phyloP scores from a whole-genome alignment of 192 early-diverging fungal genomes.

The Coemansia sp. region DNA sequence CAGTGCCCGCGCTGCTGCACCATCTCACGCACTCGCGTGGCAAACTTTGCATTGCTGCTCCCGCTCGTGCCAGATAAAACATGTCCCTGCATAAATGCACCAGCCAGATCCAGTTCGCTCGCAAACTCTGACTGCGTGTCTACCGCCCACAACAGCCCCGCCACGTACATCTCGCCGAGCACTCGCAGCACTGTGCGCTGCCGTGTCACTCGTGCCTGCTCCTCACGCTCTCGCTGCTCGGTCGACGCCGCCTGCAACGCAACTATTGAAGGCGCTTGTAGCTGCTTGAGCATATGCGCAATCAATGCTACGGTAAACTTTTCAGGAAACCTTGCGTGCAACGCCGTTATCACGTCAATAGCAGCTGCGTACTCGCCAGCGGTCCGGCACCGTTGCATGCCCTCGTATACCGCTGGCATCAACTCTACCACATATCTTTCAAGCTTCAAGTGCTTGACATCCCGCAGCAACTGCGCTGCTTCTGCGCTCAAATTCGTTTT shows the following conservation, averaged over 20 bases:
- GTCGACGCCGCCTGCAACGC: constrained; percentile 60
- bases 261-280: constrained; percentile 63
- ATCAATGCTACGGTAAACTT: constrained; percentile 74
- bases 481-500: constrained; percentile 70
- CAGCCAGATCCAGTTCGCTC: constrained; percentile 31
- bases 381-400: constrained; percentile 64
- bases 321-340: constrained; percentile 88
- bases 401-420: constrained; percentile 78
- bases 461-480: constrained; percentile 68
- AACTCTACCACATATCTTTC: constrained; percentile 98
- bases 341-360: constrained; percentile 75
- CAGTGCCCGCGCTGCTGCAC: constrained; percentile 53
- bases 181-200: constrained; percentile 72
- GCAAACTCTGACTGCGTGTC: constrained; percentile 32
- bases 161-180: constrained; percentile 79
- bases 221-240: constrained; percentile 77
- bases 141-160: constrained; percentile 64
- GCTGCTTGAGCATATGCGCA: constrained; percentile 61
- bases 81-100: constrained; percentile 35
- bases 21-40: constrained; percentile 35
- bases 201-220: constrained; percentile 63
- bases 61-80: not conserved
- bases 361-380: constrained; percentile 75
- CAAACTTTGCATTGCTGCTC: constrained; percentile 5
- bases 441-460: constrained; percentile 82